These are phyloP conservation scores for Sideroxylon spinosum DNA, from an alignment of 179 eudicot species.

Conservation along the genomic window DNA sequence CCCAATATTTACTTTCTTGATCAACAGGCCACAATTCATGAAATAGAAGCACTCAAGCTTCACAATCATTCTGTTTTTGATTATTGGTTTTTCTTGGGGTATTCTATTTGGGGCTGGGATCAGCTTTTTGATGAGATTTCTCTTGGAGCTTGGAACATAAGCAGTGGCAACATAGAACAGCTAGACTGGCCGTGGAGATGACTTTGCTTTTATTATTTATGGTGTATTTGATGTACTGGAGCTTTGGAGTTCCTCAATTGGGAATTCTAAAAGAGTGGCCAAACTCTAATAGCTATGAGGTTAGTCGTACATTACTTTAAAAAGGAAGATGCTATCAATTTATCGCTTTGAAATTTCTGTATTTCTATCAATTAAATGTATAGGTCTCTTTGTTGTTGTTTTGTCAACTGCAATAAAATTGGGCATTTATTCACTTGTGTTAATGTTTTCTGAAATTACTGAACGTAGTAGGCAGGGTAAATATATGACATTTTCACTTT, in stretches of 20 bases:
- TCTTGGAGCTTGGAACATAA: constrained; percentile 60
- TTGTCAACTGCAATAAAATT: not conserved
- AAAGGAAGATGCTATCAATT: not conserved
- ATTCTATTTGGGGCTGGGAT: constrained; percentile 70
- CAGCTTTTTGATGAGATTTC: constrained; percentile 68
- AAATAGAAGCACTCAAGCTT: constrained; percentile 36
- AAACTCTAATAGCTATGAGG: not conserved
- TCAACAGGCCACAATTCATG: constrained; percentile 36
- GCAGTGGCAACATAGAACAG: constrained; percentile 25
- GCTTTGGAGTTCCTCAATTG: constrained; percentile 9
- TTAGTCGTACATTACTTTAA: not conserved
- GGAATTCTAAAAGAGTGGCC: constrained; percentile 7
- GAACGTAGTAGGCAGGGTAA: not conserved
- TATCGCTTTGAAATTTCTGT: not conserved
- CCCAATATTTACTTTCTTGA: constrained; percentile 63
- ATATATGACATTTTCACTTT: not conserved
- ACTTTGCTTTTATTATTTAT: constrained; percentile 8
- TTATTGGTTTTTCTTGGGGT: constrained; percentile 83
- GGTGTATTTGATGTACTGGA: not conserved
- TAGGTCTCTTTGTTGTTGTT: not conserved
- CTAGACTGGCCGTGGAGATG: constrained; percentile 55
- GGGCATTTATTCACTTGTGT: not conserved
- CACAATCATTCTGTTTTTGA: constrained; percentile 43
- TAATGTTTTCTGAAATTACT: not conserved
- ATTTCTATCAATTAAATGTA: not conserved